phyloP scores from a whole-genome alignment of 371 early-diverging fungal genomes.

The Rhizopus arrhizus region DNA sequence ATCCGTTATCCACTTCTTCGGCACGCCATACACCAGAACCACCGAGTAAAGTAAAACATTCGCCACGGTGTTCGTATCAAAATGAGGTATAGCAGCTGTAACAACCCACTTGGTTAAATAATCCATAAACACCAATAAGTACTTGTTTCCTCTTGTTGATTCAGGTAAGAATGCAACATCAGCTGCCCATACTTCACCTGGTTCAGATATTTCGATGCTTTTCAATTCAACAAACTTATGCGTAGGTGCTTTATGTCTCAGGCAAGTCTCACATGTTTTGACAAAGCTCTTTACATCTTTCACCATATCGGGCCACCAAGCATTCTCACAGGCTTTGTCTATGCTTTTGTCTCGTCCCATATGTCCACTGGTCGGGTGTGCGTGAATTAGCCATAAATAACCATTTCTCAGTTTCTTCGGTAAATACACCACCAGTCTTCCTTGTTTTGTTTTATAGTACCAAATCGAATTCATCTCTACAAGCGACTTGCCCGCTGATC shows the following conservation, averaged over 20 bases:
- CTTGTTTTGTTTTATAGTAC: no score
- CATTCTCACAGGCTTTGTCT: constrained; percentile 4
- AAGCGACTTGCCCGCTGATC: no score
- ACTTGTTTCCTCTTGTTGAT: constrained; percentile 15
- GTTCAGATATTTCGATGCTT: constrained; percentile 1
- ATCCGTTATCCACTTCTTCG: constrained; percentile 18
- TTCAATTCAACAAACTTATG: constrained; percentile 9
- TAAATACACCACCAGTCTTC: background rate
- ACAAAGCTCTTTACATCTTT: constrained; percentile 2
- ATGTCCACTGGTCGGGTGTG: no score
- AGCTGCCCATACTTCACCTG: constrained; percentile 27
- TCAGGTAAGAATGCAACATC: constrained; percentile 26
- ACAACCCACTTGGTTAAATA: constrained; percentile 24
- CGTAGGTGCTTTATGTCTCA: constrained; percentile 10
- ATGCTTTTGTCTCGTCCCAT: constrained; percentile 18
- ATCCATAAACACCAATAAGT: constrained; percentile 25
- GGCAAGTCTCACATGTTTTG: constrained; percentile 1
- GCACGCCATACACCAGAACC: constrained; percentile 2
- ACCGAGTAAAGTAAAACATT: constrained; percentile 3
- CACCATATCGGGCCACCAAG: constrained; percentile 12
- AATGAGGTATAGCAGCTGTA: constrained; percentile 9
- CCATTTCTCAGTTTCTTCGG: background rate
- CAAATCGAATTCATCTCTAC: no score
- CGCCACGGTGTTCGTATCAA: constrained; percentile 7
- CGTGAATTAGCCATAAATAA: background rate